phyloP scores from a whole-genome alignment of 306 rosid species.

The Ochetophila trinervis region DNA sequence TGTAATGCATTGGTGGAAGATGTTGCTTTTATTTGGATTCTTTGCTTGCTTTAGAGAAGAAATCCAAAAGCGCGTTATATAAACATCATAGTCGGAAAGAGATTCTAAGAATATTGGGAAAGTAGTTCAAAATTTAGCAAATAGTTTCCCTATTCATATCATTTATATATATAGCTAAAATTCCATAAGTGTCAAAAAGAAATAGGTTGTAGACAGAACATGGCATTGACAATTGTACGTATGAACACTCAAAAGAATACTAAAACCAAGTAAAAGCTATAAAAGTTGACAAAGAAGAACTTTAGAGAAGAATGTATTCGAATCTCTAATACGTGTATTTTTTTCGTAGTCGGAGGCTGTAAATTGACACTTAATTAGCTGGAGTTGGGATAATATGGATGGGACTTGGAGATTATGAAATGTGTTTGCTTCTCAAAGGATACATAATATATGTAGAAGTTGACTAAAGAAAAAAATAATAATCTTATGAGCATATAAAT shows the following conservation, averaged over 20 bases:
- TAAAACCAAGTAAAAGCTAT: background rate
- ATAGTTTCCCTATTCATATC: too few species aligned
- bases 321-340: too few species aligned
- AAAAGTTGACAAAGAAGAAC: background rate
- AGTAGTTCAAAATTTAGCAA: background rate
- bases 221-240: background rate
- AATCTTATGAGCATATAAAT: too few species aligned
- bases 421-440: too few species aligned
- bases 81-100: background rate
- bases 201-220: background rate
- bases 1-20: background rate
- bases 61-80: conserved; percentile 19
- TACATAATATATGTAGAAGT: too few species aligned
- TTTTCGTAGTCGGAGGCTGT: too few species aligned
- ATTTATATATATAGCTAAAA: background rate
- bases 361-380: too few species aligned
- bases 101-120: background rate
- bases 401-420: too few species aligned
- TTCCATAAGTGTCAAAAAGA: background rate
- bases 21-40: conserved; percentile 28
- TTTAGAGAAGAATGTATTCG: too few species aligned
- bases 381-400: too few species aligned
- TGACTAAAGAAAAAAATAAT: too few species aligned
- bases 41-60: conserved; percentile 27
- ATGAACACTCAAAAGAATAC: background rate